These are phyloP conservation scores for Parmelia sp. DNA, from an alignment of 495 filamentous ascomycete species.

Conservation along the genomic window DNA sequence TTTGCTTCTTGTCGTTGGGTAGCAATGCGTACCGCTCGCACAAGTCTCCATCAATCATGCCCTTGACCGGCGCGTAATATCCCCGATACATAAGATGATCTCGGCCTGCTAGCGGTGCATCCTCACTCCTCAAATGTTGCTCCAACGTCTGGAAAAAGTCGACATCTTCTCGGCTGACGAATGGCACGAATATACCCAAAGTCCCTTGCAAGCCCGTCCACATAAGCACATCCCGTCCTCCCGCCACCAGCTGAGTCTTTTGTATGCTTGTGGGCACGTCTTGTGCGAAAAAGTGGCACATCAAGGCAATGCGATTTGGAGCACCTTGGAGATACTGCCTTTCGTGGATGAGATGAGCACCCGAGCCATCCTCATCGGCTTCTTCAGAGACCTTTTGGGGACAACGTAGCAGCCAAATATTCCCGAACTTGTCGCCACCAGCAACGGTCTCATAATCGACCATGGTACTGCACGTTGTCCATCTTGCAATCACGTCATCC, in stretches of 20 bases:
- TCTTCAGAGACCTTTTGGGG: slow-evolving; percentile 81
- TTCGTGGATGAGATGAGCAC: slow-evolving; percentile 82
- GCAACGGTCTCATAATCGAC: slow-evolving; percentile 95
- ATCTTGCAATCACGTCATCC: slow-evolving; percentile 82
- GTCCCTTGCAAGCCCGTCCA: slow-evolving; percentile 95
- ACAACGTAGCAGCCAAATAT: slow-evolving; percentile 85
- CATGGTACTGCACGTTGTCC: slow-evolving; percentile 84
- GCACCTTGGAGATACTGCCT: slow-evolving; percentile 83
- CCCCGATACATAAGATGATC: slow-evolving; percentile 92
- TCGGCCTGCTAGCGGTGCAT: slow-evolving; percentile 79
- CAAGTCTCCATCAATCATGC: slow-evolving; percentile 94
- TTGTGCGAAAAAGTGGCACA: slow-evolving; percentile 82
- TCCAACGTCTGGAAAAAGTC: slow-evolving; percentile 96
- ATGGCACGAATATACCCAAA: slow-evolving; percentile 85
- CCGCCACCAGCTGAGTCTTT: slow-evolving; percentile 84
- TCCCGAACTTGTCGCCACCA: slow-evolving; percentile 96
- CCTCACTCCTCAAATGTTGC: slow-evolving; percentile 73
- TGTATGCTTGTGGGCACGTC: slow-evolving; percentile 87
- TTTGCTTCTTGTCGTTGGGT: slow-evolving; percentile 79
- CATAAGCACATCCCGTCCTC: slow-evolving; percentile 82
- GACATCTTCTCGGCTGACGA: slow-evolving; percentile 82
- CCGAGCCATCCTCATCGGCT: slow-evolving; percentile 85
- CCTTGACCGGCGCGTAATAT: slow-evolving; percentile 97
- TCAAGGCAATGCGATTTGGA: slow-evolving; percentile 72
- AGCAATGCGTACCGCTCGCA: slow-evolving; percentile 85